phyloP scores from a whole-genome alignment of 768 basidiomycete species.

The Suillus tomentosus region DNA sequence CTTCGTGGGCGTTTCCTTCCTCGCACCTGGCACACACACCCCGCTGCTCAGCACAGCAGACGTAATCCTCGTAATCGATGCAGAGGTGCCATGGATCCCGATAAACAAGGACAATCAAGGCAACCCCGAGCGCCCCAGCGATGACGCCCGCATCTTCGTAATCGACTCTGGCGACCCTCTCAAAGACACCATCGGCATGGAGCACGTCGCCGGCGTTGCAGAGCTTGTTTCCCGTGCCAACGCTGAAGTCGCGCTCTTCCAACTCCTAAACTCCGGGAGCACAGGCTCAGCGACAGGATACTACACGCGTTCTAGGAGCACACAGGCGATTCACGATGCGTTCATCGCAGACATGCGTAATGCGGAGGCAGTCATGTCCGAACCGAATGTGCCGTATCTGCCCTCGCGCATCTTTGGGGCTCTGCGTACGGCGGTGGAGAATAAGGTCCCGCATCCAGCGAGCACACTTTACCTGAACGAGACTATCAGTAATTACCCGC shows the following conservation, averaged over 20 bases:
- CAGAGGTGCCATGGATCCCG: constrained; percentile 67
- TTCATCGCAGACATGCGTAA: constrained; percentile 30
- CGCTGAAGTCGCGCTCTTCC: constrained; percentile 49
- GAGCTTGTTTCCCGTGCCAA: constrained; percentile 63
- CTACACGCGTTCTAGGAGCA: constrained; percentile 19
- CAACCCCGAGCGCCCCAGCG: constrained; percentile 35
- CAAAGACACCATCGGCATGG: constrained; percentile 47
- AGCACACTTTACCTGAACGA: constrained; percentile 59
- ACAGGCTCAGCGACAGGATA: constrained; percentile 17
- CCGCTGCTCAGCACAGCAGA: constrained; percentile 55
- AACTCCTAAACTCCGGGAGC: constrained; percentile 40
- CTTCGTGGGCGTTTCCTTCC: constrained; percentile 54
- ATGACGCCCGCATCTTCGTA: constrained; percentile 54
- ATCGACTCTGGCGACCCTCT: constrained; percentile 67
- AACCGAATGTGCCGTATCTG: constrained; percentile 27
- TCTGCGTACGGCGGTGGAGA: constrained; percentile 45
- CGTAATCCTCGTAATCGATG: constrained; percentile 64
- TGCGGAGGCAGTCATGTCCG: constrained; percentile 36
- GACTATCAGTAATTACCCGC: constrained; percentile 55
- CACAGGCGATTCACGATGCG: constrained; percentile 26
- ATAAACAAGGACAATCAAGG: constrained; percentile 40
- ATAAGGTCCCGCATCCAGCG: constrained; percentile 5
- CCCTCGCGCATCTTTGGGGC: constrained; percentile 52
- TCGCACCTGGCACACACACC: constrained; percentile 46
- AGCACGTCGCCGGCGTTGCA: constrained; percentile 49